Conservation (phyloP, 106 monocot species). For the Platanthera guangdongensis region DNA sequence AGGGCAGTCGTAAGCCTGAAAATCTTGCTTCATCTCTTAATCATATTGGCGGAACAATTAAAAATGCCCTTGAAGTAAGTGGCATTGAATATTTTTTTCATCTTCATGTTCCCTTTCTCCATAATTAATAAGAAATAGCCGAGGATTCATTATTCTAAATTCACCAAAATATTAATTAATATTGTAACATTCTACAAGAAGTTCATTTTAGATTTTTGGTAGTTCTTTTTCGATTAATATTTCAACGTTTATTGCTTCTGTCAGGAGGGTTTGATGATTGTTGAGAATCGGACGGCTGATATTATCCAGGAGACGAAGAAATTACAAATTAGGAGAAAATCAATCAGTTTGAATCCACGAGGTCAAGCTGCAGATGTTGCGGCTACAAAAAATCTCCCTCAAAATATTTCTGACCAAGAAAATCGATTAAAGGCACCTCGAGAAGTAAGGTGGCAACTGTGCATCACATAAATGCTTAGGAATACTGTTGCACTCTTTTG, state of each 20-base stretch:
- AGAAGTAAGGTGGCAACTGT: constrained; percentile 71
- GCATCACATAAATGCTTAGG: background rate
- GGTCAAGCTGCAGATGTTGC: constrained; percentile 13
- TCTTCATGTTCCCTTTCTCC: background rate
- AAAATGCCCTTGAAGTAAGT: constrained; percentile 68
- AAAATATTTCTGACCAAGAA: constrained; percentile 37
- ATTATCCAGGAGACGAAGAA: constrained; percentile 63
- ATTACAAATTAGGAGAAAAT: constrained; percentile 71
- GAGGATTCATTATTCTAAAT: background rate
- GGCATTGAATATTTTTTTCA: background rate
- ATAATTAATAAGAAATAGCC: background rate
- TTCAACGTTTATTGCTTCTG: background rate
- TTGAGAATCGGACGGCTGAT: constrained; percentile 59
- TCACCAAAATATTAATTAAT: background rate
- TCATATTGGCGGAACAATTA: constrained; percentile 66
- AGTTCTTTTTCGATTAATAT: background rate
- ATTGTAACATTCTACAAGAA: background rate
- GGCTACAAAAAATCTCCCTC: constrained; percentile 1
- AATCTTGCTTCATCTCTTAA: constrained; percentile 55
- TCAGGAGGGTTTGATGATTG: constrained; percentile 73
- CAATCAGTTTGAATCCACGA: constrained; percentile 17
- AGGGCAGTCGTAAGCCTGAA: constrained; percentile 37
- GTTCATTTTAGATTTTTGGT: background rate
- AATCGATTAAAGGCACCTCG: constrained; percentile 77
- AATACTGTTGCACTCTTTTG: background rate